These are phyloP conservation scores for Botrytis fabae DNA, from an alignment of 2,329 filamentous ascomycete genomes.

Conservation along the genomic window DNA sequence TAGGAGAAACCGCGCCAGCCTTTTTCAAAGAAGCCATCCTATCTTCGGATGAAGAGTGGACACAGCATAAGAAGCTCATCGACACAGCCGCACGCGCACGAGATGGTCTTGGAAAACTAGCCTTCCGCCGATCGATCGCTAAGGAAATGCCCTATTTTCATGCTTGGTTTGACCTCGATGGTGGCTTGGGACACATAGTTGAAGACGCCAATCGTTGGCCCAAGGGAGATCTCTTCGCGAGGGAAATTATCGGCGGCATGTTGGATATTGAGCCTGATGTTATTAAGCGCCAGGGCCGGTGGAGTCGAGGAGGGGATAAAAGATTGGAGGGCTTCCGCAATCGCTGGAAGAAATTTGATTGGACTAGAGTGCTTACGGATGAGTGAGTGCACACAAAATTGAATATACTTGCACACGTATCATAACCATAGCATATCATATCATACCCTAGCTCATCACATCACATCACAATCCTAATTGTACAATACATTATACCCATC, in stretches of 20 bases:
- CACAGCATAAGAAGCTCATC: slow-evolving; percentile 91
- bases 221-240: slow-evolving; percentile 84
- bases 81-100: slow-evolving; percentile 70
- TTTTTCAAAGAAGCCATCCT: slow-evolving; percentile 97
- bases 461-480: slow-evolving; percentile 1
- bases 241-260: slow-evolving; percentile 92
- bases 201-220: slow-evolving; percentile 88
- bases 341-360: slow-evolving; percentile 72
- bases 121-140: slow-evolving; percentile 79
- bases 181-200: slow-evolving; percentile 87
- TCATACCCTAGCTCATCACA: not conserved
- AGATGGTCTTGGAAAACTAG: slow-evolving; percentile 72
- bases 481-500: not conserved
- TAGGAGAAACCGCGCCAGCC: slow-evolving; percentile 88
- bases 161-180: slow-evolving; percentile 91
- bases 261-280: slow-evolving; percentile 77
- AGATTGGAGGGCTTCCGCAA: slow-evolving; percentile 78
- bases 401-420: not conserved
- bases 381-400: slow-evolving; percentile 9
- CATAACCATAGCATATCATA: slow-evolving; percentile 13
- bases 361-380: slow-evolving; percentile 60
- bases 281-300: slow-evolving; percentile 86
- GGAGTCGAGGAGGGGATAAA: slow-evolving; percentile 59
- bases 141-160: slow-evolving; percentile 99
- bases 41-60: slow-evolving; percentile 86